Evolutionary conservation across 176 grass and related monocot species (phyloP).

Genomic region (Chrysopogon serrulatus): DNA sequence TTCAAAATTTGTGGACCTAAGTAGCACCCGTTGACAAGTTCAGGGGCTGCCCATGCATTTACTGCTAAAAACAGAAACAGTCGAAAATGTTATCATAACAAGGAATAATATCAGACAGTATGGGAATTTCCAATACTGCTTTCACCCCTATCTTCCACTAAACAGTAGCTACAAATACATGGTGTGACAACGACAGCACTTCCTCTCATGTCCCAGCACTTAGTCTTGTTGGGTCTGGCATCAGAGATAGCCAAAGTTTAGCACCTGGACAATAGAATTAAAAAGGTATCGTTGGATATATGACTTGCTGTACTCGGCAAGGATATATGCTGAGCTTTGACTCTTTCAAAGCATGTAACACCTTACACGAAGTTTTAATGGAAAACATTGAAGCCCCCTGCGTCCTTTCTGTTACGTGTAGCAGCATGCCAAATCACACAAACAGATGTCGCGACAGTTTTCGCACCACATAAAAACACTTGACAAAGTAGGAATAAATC

Average conservation of each 20-base stretch:
- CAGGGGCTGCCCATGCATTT: too few species aligned
- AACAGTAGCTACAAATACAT: not conserved
- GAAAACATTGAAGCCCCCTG: not conserved
- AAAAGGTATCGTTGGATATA: not conserved
- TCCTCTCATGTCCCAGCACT: not conserved
- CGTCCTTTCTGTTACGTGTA: not conserved
- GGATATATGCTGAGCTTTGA: not conserved
- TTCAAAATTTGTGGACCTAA: too few species aligned
- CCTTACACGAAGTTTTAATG: not conserved
- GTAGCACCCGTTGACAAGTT: too few species aligned
- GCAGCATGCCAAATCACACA: too few species aligned
- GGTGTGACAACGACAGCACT: not conserved
- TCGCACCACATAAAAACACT: not conserved
- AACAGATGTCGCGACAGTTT: not conserved
- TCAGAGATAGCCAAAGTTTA: not conserved
- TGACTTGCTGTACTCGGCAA: not conserved
- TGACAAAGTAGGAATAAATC: not conserved
- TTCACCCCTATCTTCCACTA: not conserved
- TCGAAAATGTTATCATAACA: not conserved
- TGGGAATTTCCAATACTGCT: not conserved
- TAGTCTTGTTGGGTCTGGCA: not conserved
- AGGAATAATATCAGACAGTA: not conserved
- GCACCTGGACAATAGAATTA: not conserved
- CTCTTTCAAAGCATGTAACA: not conserved
- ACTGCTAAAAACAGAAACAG: not conserved